Evolutionary conservation across 768 basidiomycete genomes (phyloP).

Genomic region (Lentinula aciculospora): DNA sequence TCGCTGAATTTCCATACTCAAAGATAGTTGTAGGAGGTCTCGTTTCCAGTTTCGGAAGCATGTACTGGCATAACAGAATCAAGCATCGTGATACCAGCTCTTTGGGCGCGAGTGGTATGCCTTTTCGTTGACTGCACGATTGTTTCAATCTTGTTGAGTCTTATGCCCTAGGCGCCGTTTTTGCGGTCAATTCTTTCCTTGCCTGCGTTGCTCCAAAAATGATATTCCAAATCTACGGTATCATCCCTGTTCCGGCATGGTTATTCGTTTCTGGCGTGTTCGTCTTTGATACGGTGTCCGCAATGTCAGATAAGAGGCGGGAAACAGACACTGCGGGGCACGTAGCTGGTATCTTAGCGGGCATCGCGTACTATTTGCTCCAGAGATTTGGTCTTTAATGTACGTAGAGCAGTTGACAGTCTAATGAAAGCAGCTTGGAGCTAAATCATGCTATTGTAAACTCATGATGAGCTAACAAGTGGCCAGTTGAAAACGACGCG

Average conservation of each 20-base stretch:
- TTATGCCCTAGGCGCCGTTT: constrained; percentile 53
- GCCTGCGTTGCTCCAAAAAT: constrained; percentile 64
- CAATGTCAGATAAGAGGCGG: constrained; percentile 31
- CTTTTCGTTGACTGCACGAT: background rate
- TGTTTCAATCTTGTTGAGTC: constrained; percentile 2
- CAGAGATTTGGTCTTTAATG: constrained; percentile 30
- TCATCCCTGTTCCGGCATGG: constrained; percentile 81
- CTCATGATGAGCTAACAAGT: background rate
- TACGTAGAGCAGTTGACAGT: background rate
- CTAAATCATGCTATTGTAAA: too few relatives aligned
- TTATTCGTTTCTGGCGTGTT: constrained; percentile 63
- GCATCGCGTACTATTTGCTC: constrained; percentile 47
- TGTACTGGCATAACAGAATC: constrained; percentile 40
- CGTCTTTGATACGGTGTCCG: constrained; percentile 49
- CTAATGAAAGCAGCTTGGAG: too few relatives aligned
- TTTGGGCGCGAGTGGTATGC: constrained; percentile 71
- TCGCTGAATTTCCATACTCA: background rate
- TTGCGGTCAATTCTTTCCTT: constrained; percentile 63
- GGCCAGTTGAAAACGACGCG: background rate
- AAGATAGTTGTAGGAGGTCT: constrained; percentile 47
- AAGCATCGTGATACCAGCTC: constrained; percentile 34
- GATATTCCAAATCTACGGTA: constrained; percentile 66
- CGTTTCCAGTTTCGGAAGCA: constrained; percentile 42
- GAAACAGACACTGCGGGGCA: constrained; percentile 37
- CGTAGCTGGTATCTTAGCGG: constrained; percentile 60